Conservation (phyloP, 768 basidiomycete species). For the Suillus luteus region DNA sequence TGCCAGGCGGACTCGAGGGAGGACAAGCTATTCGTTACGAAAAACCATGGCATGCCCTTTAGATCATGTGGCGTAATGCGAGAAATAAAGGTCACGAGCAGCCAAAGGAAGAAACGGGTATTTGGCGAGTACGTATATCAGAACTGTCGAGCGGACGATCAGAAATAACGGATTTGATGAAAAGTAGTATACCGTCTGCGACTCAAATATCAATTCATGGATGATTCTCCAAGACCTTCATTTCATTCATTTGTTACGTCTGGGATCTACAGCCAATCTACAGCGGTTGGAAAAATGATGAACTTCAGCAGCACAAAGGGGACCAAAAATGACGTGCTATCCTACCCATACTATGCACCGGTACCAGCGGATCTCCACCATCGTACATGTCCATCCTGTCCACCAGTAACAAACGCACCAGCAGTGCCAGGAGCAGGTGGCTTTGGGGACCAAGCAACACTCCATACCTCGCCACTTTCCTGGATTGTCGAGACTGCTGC, state of each 20-base stretch:
- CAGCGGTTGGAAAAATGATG: background rate
- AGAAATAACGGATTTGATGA: background rate
- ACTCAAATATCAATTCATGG: background rate
- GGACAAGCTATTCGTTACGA: no score
- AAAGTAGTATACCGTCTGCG: background rate
- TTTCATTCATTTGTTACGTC: conserved; percentile 7
- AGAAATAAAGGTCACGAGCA: background rate
- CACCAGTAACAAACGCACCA: conserved; percentile 69
- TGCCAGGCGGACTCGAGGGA: no score
- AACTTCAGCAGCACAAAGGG: background rate
- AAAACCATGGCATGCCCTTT: no score
- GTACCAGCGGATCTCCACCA: conserved; percentile 80
- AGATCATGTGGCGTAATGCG: background rate
- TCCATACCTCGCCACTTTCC: conserved; percentile 83
- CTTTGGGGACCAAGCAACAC: conserved; percentile 77
- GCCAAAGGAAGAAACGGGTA: no score
- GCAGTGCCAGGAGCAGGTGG: conserved; percentile 54
- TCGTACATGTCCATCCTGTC: conserved; percentile 70
- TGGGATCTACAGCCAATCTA: conserved; percentile 11
- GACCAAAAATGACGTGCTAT: conserved; percentile 2
- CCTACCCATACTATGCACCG: conserved; percentile 23
- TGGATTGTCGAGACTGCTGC: conserved; percentile 75
- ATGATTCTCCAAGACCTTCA: background rate
- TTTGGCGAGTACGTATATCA: no score
- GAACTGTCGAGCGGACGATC: background rate